These are phyloP conservation scores for Triticum aestivum DNA, from an alignment of 176 grass and related monocot species.

Conservation along the genomic window IWGSC_CS_RefSeq_v2.1 NC_057798.1:778248959-778249458, in stretches of 20 bases:
- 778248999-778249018: conserved; percentile 20
- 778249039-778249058: no score
- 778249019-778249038: conserved; percentile 13
- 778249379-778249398: no score
- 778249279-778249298: neutral
- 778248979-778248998: neutral
- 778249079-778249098: conserved; percentile 10
- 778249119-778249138: conserved; percentile 33
- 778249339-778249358: no score
- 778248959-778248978: neutral
- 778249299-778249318: neutral
- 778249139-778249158: neutral
- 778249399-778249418: no score
- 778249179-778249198: no score
- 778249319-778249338: neutral
- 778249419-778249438: no score
- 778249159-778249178: neutral
- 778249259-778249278: neutral
- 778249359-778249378: no score
- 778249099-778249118: no score
- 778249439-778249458: no score
- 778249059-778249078: neutral
- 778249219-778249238: conserved; percentile 72
- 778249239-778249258: conserved; percentile 49
- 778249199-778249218: no score